Base-by-base conservation (phyloP, 2,329 filamentous ascomycete genomes). In the Fusarium floridanum region DNA sequence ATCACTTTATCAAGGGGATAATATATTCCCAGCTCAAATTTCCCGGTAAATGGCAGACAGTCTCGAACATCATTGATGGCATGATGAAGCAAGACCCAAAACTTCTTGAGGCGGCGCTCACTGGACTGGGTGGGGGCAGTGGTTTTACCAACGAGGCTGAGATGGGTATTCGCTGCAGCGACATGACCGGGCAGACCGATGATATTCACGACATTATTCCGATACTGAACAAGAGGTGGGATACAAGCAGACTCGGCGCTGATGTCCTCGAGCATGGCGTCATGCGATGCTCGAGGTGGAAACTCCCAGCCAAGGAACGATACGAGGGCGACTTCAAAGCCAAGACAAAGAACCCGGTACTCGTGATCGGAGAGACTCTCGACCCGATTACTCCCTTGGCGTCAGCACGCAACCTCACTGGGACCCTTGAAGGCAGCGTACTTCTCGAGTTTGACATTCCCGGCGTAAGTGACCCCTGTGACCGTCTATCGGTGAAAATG, bases 341-440 rank as follows among this genome's bases (percentile, higher is more conserved):
- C 48, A 80, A 78, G 65, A 81, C 82, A 0, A 79, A 72, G 63
- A 80, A 80, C 17, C 80, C 82, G 0, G 59, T 85, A 2, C 75
- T 86, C 2, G 68, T 86, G 16, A 77, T 86, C 11, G 81, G 82
- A 9, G 85, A 84, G 67, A 81, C 79, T 1, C 77, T 77, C 32
- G 85, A 86, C 61, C 80, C 79, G 0, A 76, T 82, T n/a, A 85
- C 83, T 2, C 83, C 85, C 2, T 71, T 86, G 8, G 73, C 61
- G 4, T 83, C 83, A 20, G 84, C 84, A 1, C 75, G 73, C 53
- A 84, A 84, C 50, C 76, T 83, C 37, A 84, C 81, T 34, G 68
- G 76, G 6, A 80, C 79, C 1, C 82, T 86, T 36, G 72, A 83
- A 29, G 82, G 81, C 1, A 85, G 84, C 39, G 79, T 80, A 10